Percentiles rank a stretch among this genome's conserved stretches.
phyloP scores from a whole-genome alignment of 1,284 basidiomycete species.

The Apiotrichum brassicae region DNA sequence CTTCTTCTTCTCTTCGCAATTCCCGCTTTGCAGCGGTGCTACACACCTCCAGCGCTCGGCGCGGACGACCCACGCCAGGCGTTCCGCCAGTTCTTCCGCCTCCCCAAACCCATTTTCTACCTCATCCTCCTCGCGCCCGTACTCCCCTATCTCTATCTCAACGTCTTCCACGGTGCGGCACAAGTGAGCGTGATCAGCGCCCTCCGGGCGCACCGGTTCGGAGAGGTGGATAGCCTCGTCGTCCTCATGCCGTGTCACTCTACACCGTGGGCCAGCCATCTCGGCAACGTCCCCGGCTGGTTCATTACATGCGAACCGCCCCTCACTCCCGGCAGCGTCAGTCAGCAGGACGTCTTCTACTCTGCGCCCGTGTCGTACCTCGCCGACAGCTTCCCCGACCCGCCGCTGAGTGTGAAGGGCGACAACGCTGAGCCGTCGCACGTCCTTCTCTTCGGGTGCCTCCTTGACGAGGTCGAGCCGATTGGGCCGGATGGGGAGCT shows the following conservation, averaged over 20 bases:
- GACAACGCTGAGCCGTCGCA: constrained; percentile 56
- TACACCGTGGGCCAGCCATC: constrained; percentile 86
- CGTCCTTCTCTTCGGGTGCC: constrained; percentile 68
- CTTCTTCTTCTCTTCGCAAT: constrained; percentile 75
- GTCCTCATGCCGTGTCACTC: constrained; percentile 97
- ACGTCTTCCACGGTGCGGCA: constrained; percentile 65
- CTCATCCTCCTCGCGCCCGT: constrained; percentile 54
- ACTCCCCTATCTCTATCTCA: constrained; percentile 61
- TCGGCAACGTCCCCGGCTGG: constrained; percentile 67
- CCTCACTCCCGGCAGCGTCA: constrained; percentile 56
- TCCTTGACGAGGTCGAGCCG: constrained; percentile 53
- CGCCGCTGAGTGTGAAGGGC: constrained; percentile 48
- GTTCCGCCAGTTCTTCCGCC: constrained; percentile 35
- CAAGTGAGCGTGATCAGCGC: constrained; percentile 64
- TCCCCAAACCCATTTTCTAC: constrained; percentile 42
- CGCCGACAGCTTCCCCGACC: constrained; percentile 55
- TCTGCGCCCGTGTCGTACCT: constrained; percentile 61
- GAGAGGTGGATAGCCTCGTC: constrained; percentile 54
- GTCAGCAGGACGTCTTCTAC: constrained; percentile 83
- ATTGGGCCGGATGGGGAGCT: not conserved
- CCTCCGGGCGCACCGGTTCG: constrained; percentile 23
- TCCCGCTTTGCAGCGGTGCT: constrained; percentile 58
- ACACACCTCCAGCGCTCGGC: constrained; percentile 37
- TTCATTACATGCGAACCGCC: constrained; percentile 88
- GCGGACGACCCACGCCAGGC: constrained; percentile 18